Percentiles rank a stretch among this genome's conserved stretches.
These are phyloP conservation scores for Stachybotrys elegans DNA, from an alignment of 2,329 filamentous ascomycete genomes.

Conservation along the genomic window DNA sequence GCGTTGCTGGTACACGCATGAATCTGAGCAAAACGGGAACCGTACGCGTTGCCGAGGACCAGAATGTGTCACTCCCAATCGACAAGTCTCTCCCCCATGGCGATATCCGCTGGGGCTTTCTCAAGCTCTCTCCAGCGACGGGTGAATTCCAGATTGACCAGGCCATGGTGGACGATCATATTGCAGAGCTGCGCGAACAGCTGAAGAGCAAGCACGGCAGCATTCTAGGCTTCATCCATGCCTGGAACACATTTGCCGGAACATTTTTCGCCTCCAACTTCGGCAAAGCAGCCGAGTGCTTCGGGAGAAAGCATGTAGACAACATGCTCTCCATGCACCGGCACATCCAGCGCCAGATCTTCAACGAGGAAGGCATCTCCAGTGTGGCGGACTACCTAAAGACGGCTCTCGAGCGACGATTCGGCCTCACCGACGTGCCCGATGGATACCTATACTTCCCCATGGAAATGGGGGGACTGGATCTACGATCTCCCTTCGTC, in stretches of 20 bases:
- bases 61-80: constrained; percentile 11
- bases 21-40: constrained; percentile 48
- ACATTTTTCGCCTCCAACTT: constrained; percentile 51
- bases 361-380: constrained; percentile 21
- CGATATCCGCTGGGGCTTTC: constrained; percentile 49
- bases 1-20: constrained; percentile 51
- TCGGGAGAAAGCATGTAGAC: constrained; percentile 46
- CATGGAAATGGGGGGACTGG: constrained; percentile 38
- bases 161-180: constrained; percentile 52
- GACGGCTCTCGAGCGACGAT: constrained; percentile 44
- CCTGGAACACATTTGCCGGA: constrained; percentile 48
- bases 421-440: constrained; percentile 37
- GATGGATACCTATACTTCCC: constrained; percentile 44
- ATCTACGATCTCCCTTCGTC: constrained; percentile 41
- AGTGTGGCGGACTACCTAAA: constrained; percentile 54
- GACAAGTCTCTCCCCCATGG: constrained; percentile 38
- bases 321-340: constrained; percentile 45
- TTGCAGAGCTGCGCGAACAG: constrained; percentile 53
- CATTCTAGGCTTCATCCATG: constrained; percentile 38
- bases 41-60: constrained; percentile 31
- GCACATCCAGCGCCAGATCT: constrained; percentile 43
- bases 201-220: constrained; percentile 48
- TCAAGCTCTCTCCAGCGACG: constrained; percentile 45
- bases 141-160: constrained; percentile 58
- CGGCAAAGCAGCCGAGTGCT: constrained; percentile 45